Conservation (phyloP, 108 stramenopile genomes). For the Cyclotella kingstonii region DNA sequence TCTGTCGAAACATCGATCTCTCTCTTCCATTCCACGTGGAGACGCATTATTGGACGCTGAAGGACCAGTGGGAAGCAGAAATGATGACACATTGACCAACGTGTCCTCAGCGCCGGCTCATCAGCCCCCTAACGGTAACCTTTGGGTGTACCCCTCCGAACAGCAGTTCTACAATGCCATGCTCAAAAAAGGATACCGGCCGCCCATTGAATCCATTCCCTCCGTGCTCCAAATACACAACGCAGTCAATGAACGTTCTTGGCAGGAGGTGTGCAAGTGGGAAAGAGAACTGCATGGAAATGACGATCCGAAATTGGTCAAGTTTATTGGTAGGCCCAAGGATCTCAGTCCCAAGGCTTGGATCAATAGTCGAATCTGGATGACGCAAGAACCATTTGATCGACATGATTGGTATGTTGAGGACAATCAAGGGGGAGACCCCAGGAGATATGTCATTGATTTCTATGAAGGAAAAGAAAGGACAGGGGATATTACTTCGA, state of each 20-base stretch:
- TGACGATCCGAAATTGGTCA: slow-evolving; percentile 61
- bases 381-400: slow-evolving; percentile 91
- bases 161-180: slow-evolving; percentile 98
- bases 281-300: slow-evolving; percentile 54
- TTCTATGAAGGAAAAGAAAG: slow-evolving; percentile 79
- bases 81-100: slow-evolving; percentile 12
- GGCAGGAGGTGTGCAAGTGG: slow-evolving; percentile 75
- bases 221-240: slow-evolving; percentile 92
- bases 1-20: slow-evolving; percentile 63
- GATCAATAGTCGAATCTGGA: slow-evolving; percentile 66
- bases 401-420: slow-evolving; percentile 97
- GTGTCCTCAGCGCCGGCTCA: slow-evolving; percentile 22
- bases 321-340: slow-evolving; percentile 89
- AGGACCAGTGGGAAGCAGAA: not conserved
- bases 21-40: slow-evolving; percentile 80
- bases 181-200: slow-evolving; percentile 90
- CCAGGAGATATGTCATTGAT: slow-evolving; percentile 94
- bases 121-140: slow-evolving; percentile 28
- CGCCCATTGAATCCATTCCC: slow-evolving; percentile 74
- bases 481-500: slow-evolving; percentile 9
- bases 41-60: slow-evolving; percentile 14
- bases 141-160: slow-evolving; percentile 96
- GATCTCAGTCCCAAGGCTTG: slow-evolving; percentile 91
- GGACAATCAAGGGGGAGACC: slow-evolving; percentile 37
- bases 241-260: slow-evolving; percentile 92